Evolutionary conservation across 1,284 basidiomycete species (phyloP).

Genomic region (Ganoderma lucidum): DNA sequence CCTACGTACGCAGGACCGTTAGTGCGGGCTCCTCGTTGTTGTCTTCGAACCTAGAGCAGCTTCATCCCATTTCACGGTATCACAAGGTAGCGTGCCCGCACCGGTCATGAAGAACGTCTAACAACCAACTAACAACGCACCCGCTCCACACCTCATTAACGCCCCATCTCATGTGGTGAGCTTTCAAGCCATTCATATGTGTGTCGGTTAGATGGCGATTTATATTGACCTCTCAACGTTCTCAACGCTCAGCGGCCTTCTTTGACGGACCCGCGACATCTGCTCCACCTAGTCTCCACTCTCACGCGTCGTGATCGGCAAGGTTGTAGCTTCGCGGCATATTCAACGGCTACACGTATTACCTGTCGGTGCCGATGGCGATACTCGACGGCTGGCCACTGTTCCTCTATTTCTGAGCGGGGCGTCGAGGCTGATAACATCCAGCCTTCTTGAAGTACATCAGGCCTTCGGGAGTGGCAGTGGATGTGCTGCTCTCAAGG

Average conservation of each 20-base stretch:
- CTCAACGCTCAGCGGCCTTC: background rate
- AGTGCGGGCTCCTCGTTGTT: too few species aligned
- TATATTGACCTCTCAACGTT: background rate
- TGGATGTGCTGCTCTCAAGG: background rate
- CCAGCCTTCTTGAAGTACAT: background rate
- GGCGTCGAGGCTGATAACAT: background rate
- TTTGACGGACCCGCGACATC: constrained; percentile 1
- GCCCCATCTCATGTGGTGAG: background rate
- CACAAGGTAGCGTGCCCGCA: background rate
- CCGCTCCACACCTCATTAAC: background rate
- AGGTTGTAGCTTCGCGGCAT: background rate
- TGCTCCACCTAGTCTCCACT: background rate
- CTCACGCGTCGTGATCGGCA: background rate
- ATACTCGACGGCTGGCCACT: background rate
- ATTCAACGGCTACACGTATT: background rate
- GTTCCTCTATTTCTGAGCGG: background rate
- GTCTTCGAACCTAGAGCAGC: background rate
- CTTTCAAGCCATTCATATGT: background rate
- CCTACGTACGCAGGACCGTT: background rate
- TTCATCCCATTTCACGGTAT: background rate
- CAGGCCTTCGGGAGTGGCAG: background rate
- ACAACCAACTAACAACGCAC: background rate
- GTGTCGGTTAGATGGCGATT: background rate
- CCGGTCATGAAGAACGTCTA: background rate
- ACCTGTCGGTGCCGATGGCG: background rate